Percentiles rank a stretch among this genome's conserved stretches.
Evolutionary conservation across 805 yeast species (phyloP).

Genomic region (Lachancea thermotolerans): DNA sequence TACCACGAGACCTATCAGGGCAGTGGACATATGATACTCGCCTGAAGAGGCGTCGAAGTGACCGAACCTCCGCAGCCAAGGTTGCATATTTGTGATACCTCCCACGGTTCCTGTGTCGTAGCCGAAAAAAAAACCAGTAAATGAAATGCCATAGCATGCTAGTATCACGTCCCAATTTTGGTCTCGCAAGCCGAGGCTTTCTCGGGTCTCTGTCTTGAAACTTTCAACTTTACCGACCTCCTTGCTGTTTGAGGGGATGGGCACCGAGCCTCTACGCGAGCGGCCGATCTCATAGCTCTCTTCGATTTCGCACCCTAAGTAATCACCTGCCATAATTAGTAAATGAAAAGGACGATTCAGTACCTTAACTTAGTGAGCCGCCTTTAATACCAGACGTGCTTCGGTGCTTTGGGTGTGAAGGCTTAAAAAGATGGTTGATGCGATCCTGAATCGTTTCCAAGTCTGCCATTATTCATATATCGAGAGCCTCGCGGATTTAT

Average conservation of each 20-base stretch:
- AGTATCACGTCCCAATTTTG: constrained; percentile 5
- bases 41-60: constrained; percentile 37
- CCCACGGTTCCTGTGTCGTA: constrained; percentile 66
- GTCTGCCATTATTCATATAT: no score
- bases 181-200: background rate
- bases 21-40: constrained; percentile 35
- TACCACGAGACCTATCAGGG: constrained; percentile 44
- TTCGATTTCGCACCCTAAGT: background rate
- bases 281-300: background rate
- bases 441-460: no score
- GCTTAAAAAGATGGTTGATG: no score
- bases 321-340: background rate
- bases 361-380: background rate
- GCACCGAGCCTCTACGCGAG: background rate
- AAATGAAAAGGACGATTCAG: background rate
- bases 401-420: no score
- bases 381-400: no score
- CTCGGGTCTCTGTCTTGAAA: background rate
- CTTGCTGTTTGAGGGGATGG: background rate
- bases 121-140: constrained; percentile 62
- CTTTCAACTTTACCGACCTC: background rate
- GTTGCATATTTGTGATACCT: constrained; percentile 56
- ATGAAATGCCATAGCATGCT: constrained; percentile 37
- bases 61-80: constrained; percentile 45
- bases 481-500: no score